These are phyloP conservation scores for Termitomyces sp. DNA, from an alignment of 768 basidiomycete species.

Conservation along the genomic window DNA sequence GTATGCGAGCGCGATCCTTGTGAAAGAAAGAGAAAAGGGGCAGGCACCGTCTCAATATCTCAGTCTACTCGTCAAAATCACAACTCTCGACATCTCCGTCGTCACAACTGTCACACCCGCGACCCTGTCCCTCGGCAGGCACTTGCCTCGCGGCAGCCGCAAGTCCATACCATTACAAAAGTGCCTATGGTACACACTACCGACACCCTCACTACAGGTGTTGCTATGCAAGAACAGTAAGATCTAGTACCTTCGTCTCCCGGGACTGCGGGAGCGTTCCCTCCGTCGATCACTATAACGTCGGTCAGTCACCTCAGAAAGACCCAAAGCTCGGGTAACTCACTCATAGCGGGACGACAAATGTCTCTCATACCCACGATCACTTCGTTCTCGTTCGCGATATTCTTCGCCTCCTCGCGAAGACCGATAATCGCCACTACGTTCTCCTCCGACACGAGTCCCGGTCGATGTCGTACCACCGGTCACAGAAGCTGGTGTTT, in stretches of 20 bases:
- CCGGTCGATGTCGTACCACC: slow-evolving; percentile 34
- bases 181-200: slow-evolving; percentile 5
- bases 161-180: slow-evolving; percentile 7
- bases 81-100: slow-evolving; percentile 11
- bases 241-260: slow-evolving; percentile 54
- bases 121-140: slow-evolving; percentile 10
- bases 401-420: slow-evolving; percentile 57
- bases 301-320: slow-evolving; percentile 21
- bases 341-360: slow-evolving; percentile 69
- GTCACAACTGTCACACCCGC: slow-evolving; percentile 20
- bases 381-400: slow-evolving; percentile 61
- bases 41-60: not conserved
- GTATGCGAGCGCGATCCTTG: not conserved
- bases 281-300: slow-evolving; percentile 57
- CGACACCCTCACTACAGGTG: not conserved
- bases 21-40: slow-evolving; percentile 2
- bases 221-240: not conserved
- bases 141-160: slow-evolving; percentile 12
- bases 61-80: slow-evolving; percentile 15
- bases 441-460: slow-evolving; percentile 29
- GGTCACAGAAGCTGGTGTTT: slow-evolving; percentile 30
- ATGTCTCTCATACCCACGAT: slow-evolving; percentile 67
- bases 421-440: slow-evolving; percentile 47
- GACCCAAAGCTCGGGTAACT: slow-evolving; percentile 31
- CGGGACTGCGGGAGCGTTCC: slow-evolving; percentile 71